A percentile compares a stretch with the other conserved stretches of the same genome.
Conservation (phyloP, 495 filamentous ascomycete species). For the Tuber melanosporum region DNA sequence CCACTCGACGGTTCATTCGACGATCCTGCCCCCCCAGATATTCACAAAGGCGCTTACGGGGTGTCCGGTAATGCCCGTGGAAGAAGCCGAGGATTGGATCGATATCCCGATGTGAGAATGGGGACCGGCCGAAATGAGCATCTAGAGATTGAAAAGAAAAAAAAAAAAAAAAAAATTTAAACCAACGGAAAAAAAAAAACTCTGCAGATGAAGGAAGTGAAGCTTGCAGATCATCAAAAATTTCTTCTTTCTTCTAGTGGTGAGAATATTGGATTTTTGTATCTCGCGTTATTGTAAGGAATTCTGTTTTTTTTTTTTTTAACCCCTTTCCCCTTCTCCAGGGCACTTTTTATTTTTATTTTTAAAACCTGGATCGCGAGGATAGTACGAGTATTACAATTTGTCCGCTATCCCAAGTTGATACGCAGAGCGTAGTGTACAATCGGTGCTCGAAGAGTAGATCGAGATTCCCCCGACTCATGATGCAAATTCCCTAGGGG, state of each 20-base stretch:
- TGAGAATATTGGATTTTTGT: not conserved
- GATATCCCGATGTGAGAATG: not conserved
- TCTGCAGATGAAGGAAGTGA: not conserved
- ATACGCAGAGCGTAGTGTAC: not conserved
- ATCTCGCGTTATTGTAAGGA: not conserved
- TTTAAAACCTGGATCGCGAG: not conserved
- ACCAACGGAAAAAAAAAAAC: not conserved
- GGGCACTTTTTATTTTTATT: not conserved
- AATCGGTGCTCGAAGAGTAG: not conserved
- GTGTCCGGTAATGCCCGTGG: not conserved
- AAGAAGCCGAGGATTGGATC: not conserved
- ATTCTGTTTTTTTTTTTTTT: not conserved
- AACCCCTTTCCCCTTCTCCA: not conserved
- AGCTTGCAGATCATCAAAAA: not conserved
- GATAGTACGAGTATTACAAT: not conserved
- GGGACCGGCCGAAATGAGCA: not conserved
- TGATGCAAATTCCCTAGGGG: not conserved
- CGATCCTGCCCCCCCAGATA: not conserved
- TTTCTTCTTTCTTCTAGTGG: not conserved
- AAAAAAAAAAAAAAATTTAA: not conserved
- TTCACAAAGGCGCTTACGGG: not conserved
- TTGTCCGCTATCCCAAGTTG: not conserved
- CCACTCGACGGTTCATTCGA: not conserved
- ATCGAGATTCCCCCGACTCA: not conserved
- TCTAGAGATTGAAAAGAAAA: not conserved